Conservation (phyloP, 164 flowering plant species). For the Liriodendron chinense region DNA sequence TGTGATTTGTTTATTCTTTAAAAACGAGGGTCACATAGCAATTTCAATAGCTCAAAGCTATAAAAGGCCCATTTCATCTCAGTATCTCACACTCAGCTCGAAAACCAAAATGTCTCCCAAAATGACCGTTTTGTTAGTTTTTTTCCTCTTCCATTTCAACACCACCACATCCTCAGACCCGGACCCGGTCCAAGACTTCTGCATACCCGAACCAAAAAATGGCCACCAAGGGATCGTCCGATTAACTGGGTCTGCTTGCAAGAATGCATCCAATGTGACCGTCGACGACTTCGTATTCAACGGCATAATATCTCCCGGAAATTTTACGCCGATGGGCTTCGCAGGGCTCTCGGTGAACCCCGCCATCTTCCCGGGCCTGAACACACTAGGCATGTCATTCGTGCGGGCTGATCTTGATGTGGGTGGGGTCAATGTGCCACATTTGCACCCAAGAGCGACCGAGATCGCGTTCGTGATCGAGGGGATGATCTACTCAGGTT, state of each 20-base stretch:
- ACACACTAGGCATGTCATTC: constrained; percentile 74
- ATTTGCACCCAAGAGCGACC: constrained; percentile 68
- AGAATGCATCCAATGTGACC: constrained; percentile 43
- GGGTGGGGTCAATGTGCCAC: constrained; percentile 61
- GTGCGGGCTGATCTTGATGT: constrained; percentile 55
- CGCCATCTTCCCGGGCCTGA: constrained; percentile 55
- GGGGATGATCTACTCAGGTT: constrained; percentile 65
- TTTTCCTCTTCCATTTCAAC: constrained; percentile 9
- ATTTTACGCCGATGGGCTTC: constrained; percentile 40
- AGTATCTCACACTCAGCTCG: no score
- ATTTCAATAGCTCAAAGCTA: constrained; percentile 5
- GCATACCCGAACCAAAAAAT: constrained; percentile 40
- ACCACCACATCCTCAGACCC: constrained; percentile 49
- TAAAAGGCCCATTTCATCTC: constrained; percentile 2
- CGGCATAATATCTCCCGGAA: constrained; percentile 43
- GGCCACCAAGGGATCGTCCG: constrained; percentile 9
- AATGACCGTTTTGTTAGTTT: constrained; percentile 9
- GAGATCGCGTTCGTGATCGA: constrained; percentile 48
- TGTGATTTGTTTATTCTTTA: no score
- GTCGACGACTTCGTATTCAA: constrained; percentile 59
- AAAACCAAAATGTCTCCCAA: constrained; percentile 1
- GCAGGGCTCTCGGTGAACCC: constrained; percentile 38
- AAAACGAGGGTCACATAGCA: neutral
- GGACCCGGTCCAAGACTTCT: constrained; percentile 57
- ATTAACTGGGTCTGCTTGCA: constrained; percentile 36